A percentile compares a stretch with the other conserved stretches of the same genome.
Conservation (phyloP, 495 filamentous ascomycete species). For the Sporormia fimetaria region DNA sequence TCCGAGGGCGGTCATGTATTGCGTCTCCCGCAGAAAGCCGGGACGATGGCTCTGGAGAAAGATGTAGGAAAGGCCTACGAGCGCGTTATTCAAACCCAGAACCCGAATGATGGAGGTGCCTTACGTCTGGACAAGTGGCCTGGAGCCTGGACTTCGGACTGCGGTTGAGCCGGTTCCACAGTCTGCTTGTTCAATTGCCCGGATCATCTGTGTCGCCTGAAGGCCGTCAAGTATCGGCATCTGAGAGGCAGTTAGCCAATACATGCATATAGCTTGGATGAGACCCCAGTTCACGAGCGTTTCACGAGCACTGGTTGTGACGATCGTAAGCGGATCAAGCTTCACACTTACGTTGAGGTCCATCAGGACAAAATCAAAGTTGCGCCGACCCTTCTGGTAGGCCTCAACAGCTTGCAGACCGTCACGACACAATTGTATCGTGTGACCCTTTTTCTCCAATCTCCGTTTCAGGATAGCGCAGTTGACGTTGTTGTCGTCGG, state of each 20-base stretch:
- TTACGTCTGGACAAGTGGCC: not conserved
- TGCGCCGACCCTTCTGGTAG: constrained; percentile 1
- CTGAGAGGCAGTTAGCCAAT: constrained; percentile 1
- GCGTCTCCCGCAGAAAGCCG: too few species aligned
- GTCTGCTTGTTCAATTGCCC: constrained; percentile 2
- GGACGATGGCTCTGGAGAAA: too few species aligned
- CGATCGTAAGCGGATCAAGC: too few species aligned
- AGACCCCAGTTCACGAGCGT: too few species aligned
- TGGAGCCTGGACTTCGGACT: not conserved
- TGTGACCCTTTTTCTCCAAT: constrained; percentile 12
- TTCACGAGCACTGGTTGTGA: too few species aligned
- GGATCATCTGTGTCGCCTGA: constrained; percentile 13
- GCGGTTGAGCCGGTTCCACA: not conserved
- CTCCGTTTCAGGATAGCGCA: constrained; percentile 6
- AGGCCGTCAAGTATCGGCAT: constrained; percentile 10
- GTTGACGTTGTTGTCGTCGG: constrained; percentile 14
- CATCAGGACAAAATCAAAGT: constrained; percentile 14
- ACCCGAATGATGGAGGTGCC: not conserved
- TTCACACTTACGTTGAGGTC: constrained; percentile 13
- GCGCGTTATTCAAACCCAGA: not conserved
- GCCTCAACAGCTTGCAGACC: constrained; percentile 8
- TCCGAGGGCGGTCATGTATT: too few species aligned
- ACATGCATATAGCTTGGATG: not conserved
- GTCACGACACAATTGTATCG: constrained; percentile 6
- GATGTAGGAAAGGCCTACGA: too few species aligned